phyloP scores from a whole-genome alignment of 495 filamentous ascomycete genomes.

The Xylaria acuta region DNA sequence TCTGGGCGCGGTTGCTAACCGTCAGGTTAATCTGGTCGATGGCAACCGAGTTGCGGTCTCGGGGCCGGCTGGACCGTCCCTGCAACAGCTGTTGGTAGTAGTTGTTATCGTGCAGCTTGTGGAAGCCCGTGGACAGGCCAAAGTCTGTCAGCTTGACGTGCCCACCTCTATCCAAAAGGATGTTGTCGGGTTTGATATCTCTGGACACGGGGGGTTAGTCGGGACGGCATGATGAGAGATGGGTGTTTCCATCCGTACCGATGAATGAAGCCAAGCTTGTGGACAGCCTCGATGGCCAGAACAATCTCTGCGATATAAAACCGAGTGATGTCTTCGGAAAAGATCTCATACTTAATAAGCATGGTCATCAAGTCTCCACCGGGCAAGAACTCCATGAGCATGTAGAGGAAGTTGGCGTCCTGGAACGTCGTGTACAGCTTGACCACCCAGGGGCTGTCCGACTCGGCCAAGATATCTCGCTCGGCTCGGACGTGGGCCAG shows the following conservation, averaged over 20 bases:
- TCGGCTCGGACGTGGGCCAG: slow-evolving; percentile 98
- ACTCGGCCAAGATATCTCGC: slow-evolving; percentile 96
- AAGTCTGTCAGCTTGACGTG: slow-evolving; percentile 99
- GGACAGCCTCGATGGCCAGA: slow-evolving; percentile 95
- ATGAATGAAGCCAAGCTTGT: slow-evolving; percentile 98
- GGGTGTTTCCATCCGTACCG: slow-evolving; percentile 64
- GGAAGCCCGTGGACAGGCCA: slow-evolving; percentile 95
- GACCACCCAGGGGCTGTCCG: slow-evolving; percentile 98
- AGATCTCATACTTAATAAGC: slow-evolving; percentile 99
- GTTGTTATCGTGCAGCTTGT: slow-evolving; percentile 95
- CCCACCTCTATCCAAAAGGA: slow-evolving; percentile 90
- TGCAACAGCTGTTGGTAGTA: slow-evolving; percentile 98
- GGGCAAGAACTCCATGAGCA: slow-evolving; percentile 99
- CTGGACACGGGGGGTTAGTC: slow-evolving; percentile 54
- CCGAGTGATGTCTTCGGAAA: slow-evolving; percentile 96
- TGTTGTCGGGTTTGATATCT: slow-evolving; percentile 99
- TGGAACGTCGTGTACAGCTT: slow-evolving; percentile 98
- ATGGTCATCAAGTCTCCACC: slow-evolving; percentile 99
- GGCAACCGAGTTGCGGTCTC: slow-evolving; percentile 88
- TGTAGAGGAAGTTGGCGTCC: slow-evolving; percentile 92
- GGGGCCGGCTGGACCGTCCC: slow-evolving; percentile 73
- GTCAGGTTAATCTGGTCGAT: slow-evolving; percentile 98
- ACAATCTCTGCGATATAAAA: slow-evolving; percentile 99
- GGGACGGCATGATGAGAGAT: slow-evolving; percentile 3
- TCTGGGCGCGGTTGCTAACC: slow-evolving; percentile 93